A percentile compares a stretch with the other conserved stretches of the same genome.
phyloP scores from a whole-genome alignment of 1,284 basidiomycete species.

The Paramarasmius palmivorus region DNA sequence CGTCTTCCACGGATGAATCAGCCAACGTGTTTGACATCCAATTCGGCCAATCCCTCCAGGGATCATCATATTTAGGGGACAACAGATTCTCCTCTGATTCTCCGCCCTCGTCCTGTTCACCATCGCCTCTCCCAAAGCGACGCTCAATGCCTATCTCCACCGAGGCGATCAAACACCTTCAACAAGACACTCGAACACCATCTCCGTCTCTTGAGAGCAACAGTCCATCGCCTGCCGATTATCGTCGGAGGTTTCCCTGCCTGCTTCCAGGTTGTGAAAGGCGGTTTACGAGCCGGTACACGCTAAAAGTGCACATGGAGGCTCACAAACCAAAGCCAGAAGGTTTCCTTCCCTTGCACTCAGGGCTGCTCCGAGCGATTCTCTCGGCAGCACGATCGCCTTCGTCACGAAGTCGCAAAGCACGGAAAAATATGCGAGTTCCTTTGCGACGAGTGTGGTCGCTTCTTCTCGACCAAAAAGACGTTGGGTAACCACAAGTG shows the following conservation, averaged over 20 bases:
- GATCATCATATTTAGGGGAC: not conserved
- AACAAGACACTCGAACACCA: not conserved
- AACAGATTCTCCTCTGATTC: not conserved
- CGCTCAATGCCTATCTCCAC: no score
- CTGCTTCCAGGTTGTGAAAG: slow-evolving; percentile 42
- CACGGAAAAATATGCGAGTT: slow-evolving; percentile 51
- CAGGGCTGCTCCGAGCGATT: slow-evolving; percentile 2
- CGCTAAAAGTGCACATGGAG: slow-evolving; percentile 50
- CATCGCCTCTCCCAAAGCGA: not conserved
- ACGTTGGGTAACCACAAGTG: slow-evolving; percentile 51
- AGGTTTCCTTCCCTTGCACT: slow-evolving; percentile 36
- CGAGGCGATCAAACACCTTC: not conserved
- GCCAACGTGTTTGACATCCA: slow-evolving; percentile 16
- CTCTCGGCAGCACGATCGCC: slow-evolving; percentile 1
- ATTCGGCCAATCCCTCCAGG: slow-evolving; percentile 10
- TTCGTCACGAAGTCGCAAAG: slow-evolving; percentile 43
- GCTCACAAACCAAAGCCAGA: slow-evolving; percentile 52
- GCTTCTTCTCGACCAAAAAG: slow-evolving; percentile 49
- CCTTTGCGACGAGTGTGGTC: slow-evolving; percentile 44
- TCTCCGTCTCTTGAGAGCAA: slow-evolving; percentile 6
- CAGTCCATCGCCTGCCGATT: slow-evolving; percentile 13
- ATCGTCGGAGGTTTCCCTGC: slow-evolving; percentile 46
- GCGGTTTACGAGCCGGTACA: slow-evolving; percentile 50
- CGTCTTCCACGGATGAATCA: slow-evolving; percentile 5
- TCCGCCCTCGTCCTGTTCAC: slow-evolving; percentile 4